phyloP scores from a whole-genome alignment of 495 filamentous ascomycete species.

The Daldinia grandis region DNA sequence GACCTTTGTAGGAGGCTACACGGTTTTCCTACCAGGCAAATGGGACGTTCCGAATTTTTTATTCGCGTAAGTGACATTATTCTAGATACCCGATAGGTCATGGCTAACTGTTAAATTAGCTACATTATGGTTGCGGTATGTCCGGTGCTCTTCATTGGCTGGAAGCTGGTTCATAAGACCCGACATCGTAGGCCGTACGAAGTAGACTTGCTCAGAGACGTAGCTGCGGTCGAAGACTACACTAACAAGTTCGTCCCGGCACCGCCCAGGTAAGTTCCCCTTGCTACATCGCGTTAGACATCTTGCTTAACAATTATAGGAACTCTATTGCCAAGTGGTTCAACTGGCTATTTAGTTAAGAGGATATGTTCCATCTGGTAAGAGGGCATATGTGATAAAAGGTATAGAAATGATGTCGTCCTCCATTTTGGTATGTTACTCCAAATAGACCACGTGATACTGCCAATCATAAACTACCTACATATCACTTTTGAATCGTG shows the following conservation, averaged over 20 bases:
- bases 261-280: conserved; percentile 61
- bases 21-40: conserved; percentile 74
- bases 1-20: conserved; percentile 78
- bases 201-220: conserved; percentile 67
- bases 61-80: conserved; percentile 66
- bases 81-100: background rate
- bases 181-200: conserved; percentile 64
- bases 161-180: conserved; percentile 75
- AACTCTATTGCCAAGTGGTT: conserved; percentile 33
- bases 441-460: background rate
- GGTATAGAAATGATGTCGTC: background rate
- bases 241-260: conserved; percentile 66
- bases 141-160: conserved; percentile 71
- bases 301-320: conserved; percentile 15
- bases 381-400: background rate
- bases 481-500: background rate
- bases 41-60: conserved; percentile 80
- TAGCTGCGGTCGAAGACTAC: conserved; percentile 81
- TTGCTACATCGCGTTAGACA: background rate
- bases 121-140: conserved; percentile 34
- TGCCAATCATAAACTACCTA: background rate
- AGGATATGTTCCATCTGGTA: background rate
- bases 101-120: conserved; percentile 8
- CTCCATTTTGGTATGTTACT: background rate
- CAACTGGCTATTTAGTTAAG: conserved; percentile 30